Evolutionary conservation across 164 flowering plant genomes (phyloP).

Genomic region (Amborella trichopoda): DNA sequence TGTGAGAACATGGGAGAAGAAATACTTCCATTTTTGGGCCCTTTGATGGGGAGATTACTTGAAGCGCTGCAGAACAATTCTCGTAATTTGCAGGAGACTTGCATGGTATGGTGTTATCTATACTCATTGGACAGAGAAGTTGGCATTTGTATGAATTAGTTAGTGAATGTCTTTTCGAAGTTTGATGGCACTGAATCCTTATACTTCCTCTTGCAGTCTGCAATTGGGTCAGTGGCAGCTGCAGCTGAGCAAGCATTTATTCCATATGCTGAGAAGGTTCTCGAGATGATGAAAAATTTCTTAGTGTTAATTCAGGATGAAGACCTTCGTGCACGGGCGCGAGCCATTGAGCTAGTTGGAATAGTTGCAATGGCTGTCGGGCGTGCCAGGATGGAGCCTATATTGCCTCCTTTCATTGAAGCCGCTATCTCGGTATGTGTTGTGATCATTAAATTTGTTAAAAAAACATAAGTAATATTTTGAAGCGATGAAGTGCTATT

Average conservation of each 20-base stretch:
- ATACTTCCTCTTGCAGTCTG: conserved; percentile 51
- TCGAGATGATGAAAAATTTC: conserved; percentile 84
- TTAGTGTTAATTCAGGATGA: conserved; percentile 91
- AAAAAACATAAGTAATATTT: too few species aligned
- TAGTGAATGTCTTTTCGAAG: too few species aligned
- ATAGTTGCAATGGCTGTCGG: conserved; percentile 94
- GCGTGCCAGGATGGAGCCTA: conserved; percentile 72
- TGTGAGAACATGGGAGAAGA: conserved; percentile 98
- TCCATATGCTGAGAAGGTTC: conserved; percentile 89
- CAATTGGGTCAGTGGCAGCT: conserved; percentile 96
- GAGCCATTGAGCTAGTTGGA: conserved; percentile 97
- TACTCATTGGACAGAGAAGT: too few species aligned
- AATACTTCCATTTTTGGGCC: conserved; percentile 80
- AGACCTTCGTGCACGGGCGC: conserved; percentile 84
- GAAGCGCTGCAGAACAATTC: conserved; percentile 78
- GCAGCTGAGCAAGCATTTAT: conserved; percentile 91
- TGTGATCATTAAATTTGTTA: not conserved
- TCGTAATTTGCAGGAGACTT: conserved; percentile 88
- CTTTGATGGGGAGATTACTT: conserved; percentile 79
- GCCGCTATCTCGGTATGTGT: conserved; percentile 78
- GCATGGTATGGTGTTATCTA: conserved; percentile 76
- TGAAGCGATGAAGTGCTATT: too few species aligned
- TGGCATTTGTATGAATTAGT: too few species aligned
- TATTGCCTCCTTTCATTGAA: conserved; percentile 81
- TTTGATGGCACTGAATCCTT: too few species aligned